Base-by-base conservation (phyloP, 768 basidiomycete genomes). In the Suillus americanus region DNA sequence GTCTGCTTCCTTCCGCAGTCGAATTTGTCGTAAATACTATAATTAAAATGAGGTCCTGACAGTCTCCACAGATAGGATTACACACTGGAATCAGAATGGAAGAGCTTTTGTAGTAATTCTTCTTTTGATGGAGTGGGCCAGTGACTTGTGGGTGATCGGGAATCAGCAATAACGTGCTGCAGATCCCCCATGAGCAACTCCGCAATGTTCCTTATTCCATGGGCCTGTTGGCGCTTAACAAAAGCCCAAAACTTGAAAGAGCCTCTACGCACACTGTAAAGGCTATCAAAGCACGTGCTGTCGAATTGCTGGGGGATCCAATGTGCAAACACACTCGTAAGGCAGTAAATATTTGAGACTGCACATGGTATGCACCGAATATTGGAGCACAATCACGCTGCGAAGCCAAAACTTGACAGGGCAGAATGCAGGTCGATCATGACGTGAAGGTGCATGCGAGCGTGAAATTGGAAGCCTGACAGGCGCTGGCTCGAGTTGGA, bases 351-450 rank as follows among this genome's bases (percentile, higher is more conserved):
- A 30, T 3, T 28, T 18, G 25, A 40, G 4, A 20, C 18, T 28
- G 5, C 33, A 12, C 20, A 37, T 37, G 54, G 7, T 25, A 28
- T 37, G n/a, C 28, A 40, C n/a, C 10, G 20, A 37, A 5, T 40
- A n/a, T 54, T 20, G 40, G 38, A 43, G 40, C 7, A 28, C 6
- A 10, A 20, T 41, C 40, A 41, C 35, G 20, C 20, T 59, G 6
- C 40, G 18, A 59, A 41, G 28, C 13, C 18, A 28, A 59, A 43
- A 12, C 40, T 43, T 28, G 18, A 59, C 28, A 20, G 10, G 56
- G 56, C 37, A 56, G 23, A 23, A 56, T 56, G 23, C 23, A 33
- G 20, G 56, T 57, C 40, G 57, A 59, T 59, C 57, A 59, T 59
- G 57, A 59, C 12, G 57, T 41, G 57, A 59, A 59, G 40, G 16